phyloP scores from a whole-genome alignment of 306 rosid species.

The Trichosanthes truncata region DNA sequence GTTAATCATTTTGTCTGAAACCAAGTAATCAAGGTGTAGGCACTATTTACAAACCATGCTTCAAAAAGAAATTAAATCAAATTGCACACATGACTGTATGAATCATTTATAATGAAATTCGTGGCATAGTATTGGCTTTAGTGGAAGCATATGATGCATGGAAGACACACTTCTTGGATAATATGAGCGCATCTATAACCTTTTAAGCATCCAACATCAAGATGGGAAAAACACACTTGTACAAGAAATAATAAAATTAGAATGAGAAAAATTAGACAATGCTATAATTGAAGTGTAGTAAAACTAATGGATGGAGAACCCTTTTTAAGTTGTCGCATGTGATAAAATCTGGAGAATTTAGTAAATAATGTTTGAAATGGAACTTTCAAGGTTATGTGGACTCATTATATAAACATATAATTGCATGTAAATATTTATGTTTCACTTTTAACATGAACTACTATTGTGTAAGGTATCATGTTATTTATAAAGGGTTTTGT shows the following conservation, averaged over 20 bases:
- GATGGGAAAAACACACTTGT: background rate
- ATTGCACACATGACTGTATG: background rate
- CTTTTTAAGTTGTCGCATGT: background rate
- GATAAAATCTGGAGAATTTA: background rate
- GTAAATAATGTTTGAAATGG: background rate
- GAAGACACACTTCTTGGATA: background rate
- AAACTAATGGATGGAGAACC: slow-evolving; percentile 1
- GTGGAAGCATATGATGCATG: background rate
- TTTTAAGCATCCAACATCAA: background rate
- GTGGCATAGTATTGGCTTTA: background rate
- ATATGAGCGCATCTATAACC: background rate
- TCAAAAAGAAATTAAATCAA: background rate
- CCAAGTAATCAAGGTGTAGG: background rate
- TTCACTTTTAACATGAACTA: too few relatives aligned
- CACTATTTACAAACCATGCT: background rate
- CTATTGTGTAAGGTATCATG: too few relatives aligned
- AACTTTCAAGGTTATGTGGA: background rate
- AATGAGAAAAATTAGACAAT: background rate
- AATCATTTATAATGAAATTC: background rate
- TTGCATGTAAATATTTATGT: too few relatives aligned
- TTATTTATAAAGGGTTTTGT: too few relatives aligned
- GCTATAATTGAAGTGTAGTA: background rate
- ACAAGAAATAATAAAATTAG: background rate
- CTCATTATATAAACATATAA: too few relatives aligned
- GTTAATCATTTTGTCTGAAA: background rate